Evolutionary conservation across 2,329 filamentous ascomycete species (phyloP), one percentile per base, ranked within the genome.

Genomic region (Talaromyces sp.): DNA sequence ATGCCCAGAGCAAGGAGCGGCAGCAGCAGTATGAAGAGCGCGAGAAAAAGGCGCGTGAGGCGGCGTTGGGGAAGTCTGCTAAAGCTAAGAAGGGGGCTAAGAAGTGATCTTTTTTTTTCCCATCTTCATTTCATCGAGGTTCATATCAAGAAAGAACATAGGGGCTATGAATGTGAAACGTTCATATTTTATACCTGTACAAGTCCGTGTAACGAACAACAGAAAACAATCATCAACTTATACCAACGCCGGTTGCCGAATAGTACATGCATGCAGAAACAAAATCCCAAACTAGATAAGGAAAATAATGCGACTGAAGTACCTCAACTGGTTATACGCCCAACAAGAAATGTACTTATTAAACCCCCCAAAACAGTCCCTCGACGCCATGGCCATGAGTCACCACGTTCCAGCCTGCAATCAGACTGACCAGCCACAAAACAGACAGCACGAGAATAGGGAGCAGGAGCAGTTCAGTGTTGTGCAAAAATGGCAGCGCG

Each of bases 401-500:
- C 34, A 80, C 76, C 57, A 81, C 68, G 8, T 79, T 76, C 74
- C 79, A 79, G 28, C 78, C 78, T 5, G 74, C 72, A 67, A 82
- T 78, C 60, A 82, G 68, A 67, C 79, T 80, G 18, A 81, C 70
- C n/a, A 80, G 68, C 86, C 86, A 89, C 30, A 89, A 69, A 31
- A 88, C 77, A 1, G 80, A 81, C 55, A 86, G 82, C 1, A 85
- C 77, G n/a, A 85, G 77, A 54, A 88, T 83, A 0, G 87, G 87
- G 12, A 85, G 77, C 34, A 89, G 79, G 14, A 89, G 78, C 3
- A 89, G 80, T 71, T 89, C 86, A 1, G 87, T 89, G 66, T 89
- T 86, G 69, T 87, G 84, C 28, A 89, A 74, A 70, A 89, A 89
- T 0, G 87, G 87, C 16, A 89, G 76, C 28, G 86, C 86, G 68